phyloP scores from a whole-genome alignment of 768 basidiomycete genomes.

The Hysterangium stoloniferum region DNA sequence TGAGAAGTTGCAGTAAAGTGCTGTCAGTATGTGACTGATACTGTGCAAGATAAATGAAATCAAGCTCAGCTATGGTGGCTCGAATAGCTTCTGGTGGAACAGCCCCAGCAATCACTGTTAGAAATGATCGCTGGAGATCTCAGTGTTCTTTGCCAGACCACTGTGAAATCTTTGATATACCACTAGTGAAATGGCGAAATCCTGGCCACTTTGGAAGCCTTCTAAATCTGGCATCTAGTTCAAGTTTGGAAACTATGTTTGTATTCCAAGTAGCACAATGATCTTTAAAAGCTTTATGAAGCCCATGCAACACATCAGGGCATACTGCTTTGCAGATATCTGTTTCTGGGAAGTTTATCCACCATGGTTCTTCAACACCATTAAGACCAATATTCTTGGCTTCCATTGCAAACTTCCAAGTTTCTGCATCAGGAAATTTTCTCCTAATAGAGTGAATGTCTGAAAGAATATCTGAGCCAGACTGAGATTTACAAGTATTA shows the following conservation, averaged over 20 bases:
- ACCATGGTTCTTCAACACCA: constrained; percentile 12
- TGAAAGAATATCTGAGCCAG: neutral
- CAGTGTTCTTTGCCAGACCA: constrained; percentile 36
- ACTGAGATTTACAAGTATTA: neutral
- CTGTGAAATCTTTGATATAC: constrained; percentile 33
- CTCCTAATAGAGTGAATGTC: neutral
- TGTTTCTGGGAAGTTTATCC: constrained; percentile 10
- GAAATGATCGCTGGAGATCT: neutral
- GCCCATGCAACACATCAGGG: neutral
- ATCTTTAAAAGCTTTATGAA: constrained; percentile 13
- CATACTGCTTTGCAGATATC: constrained; percentile 10
- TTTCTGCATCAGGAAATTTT: neutral
- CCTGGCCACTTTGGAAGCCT: constrained; percentile 24
- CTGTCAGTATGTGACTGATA: constrained; percentile 18
- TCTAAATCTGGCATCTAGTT: constrained; percentile 31
- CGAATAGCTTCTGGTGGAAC: constrained; percentile 1
- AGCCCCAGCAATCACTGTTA: constrained; percentile 2
- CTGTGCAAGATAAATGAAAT: constrained; percentile 25
- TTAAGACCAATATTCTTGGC: neutral
- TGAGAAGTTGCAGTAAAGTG: constrained; percentile 14
- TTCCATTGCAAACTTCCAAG: neutral
- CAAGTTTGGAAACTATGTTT: constrained; percentile 17
- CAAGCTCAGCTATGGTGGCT: constrained; percentile 13
- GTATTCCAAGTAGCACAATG: constrained; percentile 20
- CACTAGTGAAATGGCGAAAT: constrained; percentile 35